Conservation (phyloP, 2,329 filamentous ascomycete species). For the Fusarium xylarioides region DNA sequence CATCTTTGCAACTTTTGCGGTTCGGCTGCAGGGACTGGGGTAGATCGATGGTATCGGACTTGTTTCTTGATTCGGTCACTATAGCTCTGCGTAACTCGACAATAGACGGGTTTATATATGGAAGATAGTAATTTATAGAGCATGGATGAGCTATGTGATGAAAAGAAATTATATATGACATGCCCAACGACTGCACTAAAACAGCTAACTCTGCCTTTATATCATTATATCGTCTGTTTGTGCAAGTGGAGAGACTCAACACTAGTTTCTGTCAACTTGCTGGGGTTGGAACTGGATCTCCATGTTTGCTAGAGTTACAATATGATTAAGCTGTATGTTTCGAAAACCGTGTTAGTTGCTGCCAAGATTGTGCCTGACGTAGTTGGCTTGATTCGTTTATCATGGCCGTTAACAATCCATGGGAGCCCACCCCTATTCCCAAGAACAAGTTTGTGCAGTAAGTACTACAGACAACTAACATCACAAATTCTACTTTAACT, state of each 20-base stretch:
- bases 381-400: neutral
- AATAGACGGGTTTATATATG: neutral
- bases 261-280: neutral
- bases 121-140: neutral
- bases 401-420: neutral
- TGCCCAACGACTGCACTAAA: neutral
- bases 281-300: neutral
- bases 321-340: neutral
- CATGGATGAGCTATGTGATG: neutral
- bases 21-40: neutral
- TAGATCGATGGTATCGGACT: conserved; percentile 5
- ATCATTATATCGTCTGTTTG: neutral
- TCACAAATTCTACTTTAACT: neutral
- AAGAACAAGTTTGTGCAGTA: neutral
- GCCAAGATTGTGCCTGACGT: neutral
- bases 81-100: neutral
- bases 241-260: neutral
- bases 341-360: neutral
- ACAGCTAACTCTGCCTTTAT: neutral
- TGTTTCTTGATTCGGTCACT: conserved; percentile 1
- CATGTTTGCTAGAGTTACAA: neutral
- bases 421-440: neutral
- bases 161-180: neutral
- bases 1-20: conserved; percentile 6
- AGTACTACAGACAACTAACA: too few species aligned